These are phyloP conservation scores for Tricholoma sp. DNA, from an alignment of 768 basidiomycete genomes.

Conservation along the genomic window DNA sequence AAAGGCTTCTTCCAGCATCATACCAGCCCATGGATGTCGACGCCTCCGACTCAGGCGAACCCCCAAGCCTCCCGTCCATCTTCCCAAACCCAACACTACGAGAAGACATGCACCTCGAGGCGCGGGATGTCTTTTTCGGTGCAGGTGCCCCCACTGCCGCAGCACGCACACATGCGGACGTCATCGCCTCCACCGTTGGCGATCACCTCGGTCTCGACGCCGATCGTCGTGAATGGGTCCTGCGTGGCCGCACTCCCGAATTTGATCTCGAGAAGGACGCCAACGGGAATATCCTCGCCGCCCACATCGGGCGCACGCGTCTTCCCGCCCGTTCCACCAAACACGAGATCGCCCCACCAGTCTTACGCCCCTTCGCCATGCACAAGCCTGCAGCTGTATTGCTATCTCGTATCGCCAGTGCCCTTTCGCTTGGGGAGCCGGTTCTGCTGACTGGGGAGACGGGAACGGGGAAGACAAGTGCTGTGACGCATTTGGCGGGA, in stretches of 20 bases:
- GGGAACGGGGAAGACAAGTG: conserved; percentile 97
- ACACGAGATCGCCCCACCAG: conserved; percentile 24
- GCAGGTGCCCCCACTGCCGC: conserved; percentile 49
- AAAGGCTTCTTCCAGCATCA: conserved; percentile 50
- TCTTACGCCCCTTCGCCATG: conserved; percentile 73
- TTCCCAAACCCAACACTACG: conserved; percentile 72
- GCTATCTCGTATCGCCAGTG: conserved; percentile 74
- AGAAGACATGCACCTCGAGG: conserved; percentile 87
- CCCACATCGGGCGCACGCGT: conserved; percentile 60
- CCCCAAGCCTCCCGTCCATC: conserved; percentile 33
- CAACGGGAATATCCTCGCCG: conserved; percentile 52
- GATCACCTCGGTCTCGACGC: conserved; percentile 59
- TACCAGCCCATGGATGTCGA: conserved; percentile 38
- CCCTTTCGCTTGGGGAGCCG: conserved; percentile 72
- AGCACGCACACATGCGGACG: conserved; percentile 43
- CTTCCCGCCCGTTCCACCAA: conserved; percentile 40
- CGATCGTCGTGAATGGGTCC: conserved; percentile 69
- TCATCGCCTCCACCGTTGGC: conserved; percentile 51
- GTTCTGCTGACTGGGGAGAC: conserved; percentile 94
- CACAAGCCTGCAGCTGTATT: conserved; percentile 80
- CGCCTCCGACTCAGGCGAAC: conserved; percentile 13
- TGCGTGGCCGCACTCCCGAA: conserved; percentile 60
- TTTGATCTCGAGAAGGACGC: conserved; percentile 64
- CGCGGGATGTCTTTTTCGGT: conserved; percentile 90
- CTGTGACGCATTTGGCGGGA: conserved; percentile 80